Percentiles rank a stretch among this genome's conserved stretches.
Evolutionary conservation across 345 rosid genomes (phyloP).

Genomic region (Cochlearia excelsa): DNA sequence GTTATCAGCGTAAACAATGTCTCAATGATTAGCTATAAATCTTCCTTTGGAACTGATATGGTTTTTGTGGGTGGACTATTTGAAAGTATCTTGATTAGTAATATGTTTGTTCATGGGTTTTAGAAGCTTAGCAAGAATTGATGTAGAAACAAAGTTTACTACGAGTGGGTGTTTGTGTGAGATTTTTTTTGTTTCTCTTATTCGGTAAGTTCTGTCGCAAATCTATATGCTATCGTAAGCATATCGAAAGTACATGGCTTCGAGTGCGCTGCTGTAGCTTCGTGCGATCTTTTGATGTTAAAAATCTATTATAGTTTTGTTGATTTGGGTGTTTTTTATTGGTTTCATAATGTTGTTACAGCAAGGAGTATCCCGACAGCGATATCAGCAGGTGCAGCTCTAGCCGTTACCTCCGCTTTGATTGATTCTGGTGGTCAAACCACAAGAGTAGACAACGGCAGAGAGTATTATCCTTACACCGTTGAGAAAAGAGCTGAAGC

Average conservation of each 20-base stretch:
- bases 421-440: conserved; percentile 94
- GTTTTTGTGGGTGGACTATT: too few relatives aligned
- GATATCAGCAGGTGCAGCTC: conserved; percentile 77
- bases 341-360: conserved; percentile 24
- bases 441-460: conserved; percentile 79
- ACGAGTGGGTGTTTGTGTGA: too few relatives aligned
- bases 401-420: conserved; percentile 75
- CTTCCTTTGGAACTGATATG: too few relatives aligned
- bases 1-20: too few relatives aligned
- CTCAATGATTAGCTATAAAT: too few relatives aligned
- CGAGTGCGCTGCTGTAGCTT: neutral
- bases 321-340: neutral
- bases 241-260: neutral
- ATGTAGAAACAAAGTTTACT: too few relatives aligned
- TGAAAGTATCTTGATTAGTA: too few relatives aligned
- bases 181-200: too few relatives aligned
- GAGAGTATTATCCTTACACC: conserved; percentile 90
- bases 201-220: too few relatives aligned
- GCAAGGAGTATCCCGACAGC: conserved; percentile 87
- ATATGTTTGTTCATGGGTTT: too few relatives aligned
- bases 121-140: too few relatives aligned
- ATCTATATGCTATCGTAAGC: too few relatives aligned
- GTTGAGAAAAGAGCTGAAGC: conserved; percentile 69
- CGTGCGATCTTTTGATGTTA: neutral
- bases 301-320: neutral